phyloP scores from a whole-genome alignment of 2,329 filamentous ascomycete species.

The Trichoderma sp. region DNA sequence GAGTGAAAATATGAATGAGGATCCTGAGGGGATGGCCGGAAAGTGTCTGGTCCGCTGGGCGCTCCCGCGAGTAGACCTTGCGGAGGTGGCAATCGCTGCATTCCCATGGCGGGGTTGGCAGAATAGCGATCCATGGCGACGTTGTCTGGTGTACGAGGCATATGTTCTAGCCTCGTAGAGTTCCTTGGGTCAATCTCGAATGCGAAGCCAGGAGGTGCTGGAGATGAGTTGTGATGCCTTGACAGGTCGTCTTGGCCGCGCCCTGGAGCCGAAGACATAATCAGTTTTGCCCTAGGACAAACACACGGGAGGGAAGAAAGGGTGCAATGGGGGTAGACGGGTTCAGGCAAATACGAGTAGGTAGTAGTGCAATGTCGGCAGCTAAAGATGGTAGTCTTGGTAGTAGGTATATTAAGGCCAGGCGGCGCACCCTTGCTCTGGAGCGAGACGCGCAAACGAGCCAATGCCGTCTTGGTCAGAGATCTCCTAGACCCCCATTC shows the following conservation, averaged over 20 bases:
- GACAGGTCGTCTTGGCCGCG: conserved; percentile 9
- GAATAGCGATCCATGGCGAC: conserved; percentile 27
- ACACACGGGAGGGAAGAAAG: not conserved
- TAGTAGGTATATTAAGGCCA: conserved; percentile 21
- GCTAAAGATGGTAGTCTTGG: not conserved
- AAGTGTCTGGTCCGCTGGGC: conserved; percentile 22
- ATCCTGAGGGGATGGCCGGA: conserved; percentile 21
- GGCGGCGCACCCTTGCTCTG: conserved; percentile 24
- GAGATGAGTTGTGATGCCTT: conserved; percentile 23
- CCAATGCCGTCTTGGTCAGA: conserved; percentile 19
- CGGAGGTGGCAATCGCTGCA: conserved; percentile 23
- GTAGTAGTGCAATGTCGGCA: conserved; percentile 2
- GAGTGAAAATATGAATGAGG: conserved; percentile 12
- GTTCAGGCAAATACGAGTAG: not conserved
- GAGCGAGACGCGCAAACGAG: conserved; percentile 23
- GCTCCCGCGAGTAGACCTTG: conserved; percentile 28
- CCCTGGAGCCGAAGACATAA: conserved; percentile 23
- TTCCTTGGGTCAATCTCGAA: conserved; percentile 25
- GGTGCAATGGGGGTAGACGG: not conserved
- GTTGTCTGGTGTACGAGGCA: conserved; percentile 30
- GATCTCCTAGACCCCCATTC: conserved; percentile 14
- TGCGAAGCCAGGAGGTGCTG: conserved; percentile 28
- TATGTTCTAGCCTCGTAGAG: conserved; percentile 25
- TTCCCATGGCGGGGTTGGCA: conserved; percentile 23
- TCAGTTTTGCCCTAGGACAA: conserved; percentile 20